Evolutionary conservation across 441 rosid genomes (phyloP).

Genomic region (Daphne laureola): DNA sequence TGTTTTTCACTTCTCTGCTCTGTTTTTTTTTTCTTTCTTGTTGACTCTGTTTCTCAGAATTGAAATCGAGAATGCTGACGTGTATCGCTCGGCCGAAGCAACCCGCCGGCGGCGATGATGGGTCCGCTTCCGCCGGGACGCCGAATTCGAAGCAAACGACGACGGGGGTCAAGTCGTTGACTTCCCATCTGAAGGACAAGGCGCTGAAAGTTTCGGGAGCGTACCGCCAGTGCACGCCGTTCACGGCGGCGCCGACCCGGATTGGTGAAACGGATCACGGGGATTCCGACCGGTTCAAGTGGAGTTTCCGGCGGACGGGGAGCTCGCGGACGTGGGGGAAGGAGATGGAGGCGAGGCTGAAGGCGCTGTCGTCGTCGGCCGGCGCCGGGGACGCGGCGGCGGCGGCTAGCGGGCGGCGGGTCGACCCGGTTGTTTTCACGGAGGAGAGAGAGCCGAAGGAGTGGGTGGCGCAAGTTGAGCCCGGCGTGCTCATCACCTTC

Average conservation of each 20-base stretch:
- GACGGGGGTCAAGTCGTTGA: conserved; percentile 61
- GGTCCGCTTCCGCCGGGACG: conserved; percentile 27
- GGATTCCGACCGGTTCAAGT: conserved; percentile 55
- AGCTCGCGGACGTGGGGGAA: conserved; percentile 66
- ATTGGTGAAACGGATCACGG: conserved; percentile 34
- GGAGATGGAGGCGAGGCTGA: conserved; percentile 93
- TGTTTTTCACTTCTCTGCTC: not conserved
- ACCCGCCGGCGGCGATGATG: conserved; percentile 45
- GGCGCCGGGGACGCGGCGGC: conserved; percentile 85
- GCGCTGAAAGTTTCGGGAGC: conserved; percentile 94
- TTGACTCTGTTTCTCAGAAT: conserved; percentile 6
- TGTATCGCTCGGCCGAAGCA: conserved; percentile 90
- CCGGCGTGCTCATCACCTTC: conserved; percentile 19
- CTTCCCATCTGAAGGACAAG: conserved; percentile 91
- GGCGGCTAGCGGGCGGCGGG: conserved; percentile 68
- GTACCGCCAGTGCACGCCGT: conserved; percentile 78
- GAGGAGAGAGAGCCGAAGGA: conserved; percentile 90
- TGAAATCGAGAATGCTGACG: conserved; percentile 60
- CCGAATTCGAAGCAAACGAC: conserved; percentile 29
- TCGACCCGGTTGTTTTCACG: conserved; percentile 64
- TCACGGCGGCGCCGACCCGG: conserved; percentile 44
- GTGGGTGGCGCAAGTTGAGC: conserved; percentile 85
- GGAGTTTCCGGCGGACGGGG: conserved; percentile 38
- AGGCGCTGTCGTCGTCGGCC: conserved; percentile 86
- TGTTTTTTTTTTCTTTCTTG: too few species aligned